A percentile compares a stretch with the other conserved stretches of the same genome.
These are phyloP conservation scores for Chaetomium olivaceum DNA, from an alignment of 2,329 filamentous ascomycete genomes.

Conservation along the genomic window DNA sequence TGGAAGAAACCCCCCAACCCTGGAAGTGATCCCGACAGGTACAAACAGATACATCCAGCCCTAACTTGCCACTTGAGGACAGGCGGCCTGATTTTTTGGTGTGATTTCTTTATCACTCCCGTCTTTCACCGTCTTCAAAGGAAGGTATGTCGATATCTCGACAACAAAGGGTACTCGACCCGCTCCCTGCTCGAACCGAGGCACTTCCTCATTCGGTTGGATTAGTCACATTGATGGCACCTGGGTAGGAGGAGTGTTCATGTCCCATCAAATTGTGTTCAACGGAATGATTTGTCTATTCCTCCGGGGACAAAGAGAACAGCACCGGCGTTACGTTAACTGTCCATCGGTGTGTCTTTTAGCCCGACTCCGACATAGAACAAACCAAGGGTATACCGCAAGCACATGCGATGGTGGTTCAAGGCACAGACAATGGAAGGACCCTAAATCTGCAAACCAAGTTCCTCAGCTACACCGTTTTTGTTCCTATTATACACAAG, in stretches of 20 bases:
- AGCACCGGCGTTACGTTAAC: neutral
- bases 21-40: neutral
- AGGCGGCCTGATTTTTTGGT: neutral
- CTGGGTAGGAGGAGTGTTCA: neutral
- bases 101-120: neutral
- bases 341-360: neutral
- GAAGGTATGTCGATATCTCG: neutral
- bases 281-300: neutral
- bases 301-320: neutral
- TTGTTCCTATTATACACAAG: conserved; percentile 9
- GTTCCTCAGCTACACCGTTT: neutral
- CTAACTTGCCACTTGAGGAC: neutral
- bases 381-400: neutral
- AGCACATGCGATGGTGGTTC: no score
- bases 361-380: neutral
- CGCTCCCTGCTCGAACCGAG: neutral
- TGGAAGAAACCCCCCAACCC: neutral
- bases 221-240: neutral
- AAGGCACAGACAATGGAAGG: neutral
- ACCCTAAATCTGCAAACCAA: neutral
- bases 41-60: neutral
- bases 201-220: conserved; percentile 16
- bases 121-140: neutral
- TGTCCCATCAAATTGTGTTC: neutral
- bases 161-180: neutral